These are phyloP conservation scores for Leccinum angustisporum DNA, from an alignment of 1,284 basidiomycete genomes.

Conservation along the genomic window DNA sequence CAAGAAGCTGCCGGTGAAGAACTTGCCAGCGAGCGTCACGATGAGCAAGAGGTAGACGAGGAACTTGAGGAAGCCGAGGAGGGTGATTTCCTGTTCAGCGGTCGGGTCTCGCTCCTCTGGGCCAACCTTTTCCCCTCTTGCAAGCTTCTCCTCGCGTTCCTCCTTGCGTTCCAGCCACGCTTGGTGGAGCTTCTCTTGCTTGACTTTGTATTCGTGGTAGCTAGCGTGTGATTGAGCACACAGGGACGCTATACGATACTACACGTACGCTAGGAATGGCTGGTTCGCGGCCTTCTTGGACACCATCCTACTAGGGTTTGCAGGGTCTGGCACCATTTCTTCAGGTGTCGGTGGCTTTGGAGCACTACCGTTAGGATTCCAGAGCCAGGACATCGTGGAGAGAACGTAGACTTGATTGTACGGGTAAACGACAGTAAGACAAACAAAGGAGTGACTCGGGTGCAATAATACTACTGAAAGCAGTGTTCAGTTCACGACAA, in stretches of 20 bases:
- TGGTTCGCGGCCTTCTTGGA: slow-evolving; percentile 75
- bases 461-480: slow-evolving; percentile 7
- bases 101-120: slow-evolving; percentile 73
- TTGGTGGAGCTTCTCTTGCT: slow-evolving; percentile 58
- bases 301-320: slow-evolving; percentile 62
- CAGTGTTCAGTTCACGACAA: neutral
- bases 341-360: slow-evolving; percentile 20
- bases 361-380: slow-evolving; percentile 28
- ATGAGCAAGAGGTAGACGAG: slow-evolving; percentile 56
- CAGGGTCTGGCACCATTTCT: slow-evolving; percentile 48
- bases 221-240: slow-evolving; percentile 38
- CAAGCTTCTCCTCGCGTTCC: slow-evolving; percentile 69
- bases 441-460: neutral
- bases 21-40: slow-evolving; percentile 65
- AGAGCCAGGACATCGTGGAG: slow-evolving; percentile 34
- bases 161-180: slow-evolving; percentile 71
- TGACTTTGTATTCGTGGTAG: slow-evolving; percentile 65
- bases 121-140: slow-evolving; percentile 68
- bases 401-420: neutral
- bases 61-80: slow-evolving; percentile 67
- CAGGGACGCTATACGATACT: slow-evolving; percentile 1
- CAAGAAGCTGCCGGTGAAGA: slow-evolving; percentile 76
- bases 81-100: slow-evolving; percentile 61
- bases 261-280: slow-evolving; percentile 75
- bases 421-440: neutral